Conservation (phyloP, 768 basidiomycete species). For the Leccinum rimulosum region DNA sequence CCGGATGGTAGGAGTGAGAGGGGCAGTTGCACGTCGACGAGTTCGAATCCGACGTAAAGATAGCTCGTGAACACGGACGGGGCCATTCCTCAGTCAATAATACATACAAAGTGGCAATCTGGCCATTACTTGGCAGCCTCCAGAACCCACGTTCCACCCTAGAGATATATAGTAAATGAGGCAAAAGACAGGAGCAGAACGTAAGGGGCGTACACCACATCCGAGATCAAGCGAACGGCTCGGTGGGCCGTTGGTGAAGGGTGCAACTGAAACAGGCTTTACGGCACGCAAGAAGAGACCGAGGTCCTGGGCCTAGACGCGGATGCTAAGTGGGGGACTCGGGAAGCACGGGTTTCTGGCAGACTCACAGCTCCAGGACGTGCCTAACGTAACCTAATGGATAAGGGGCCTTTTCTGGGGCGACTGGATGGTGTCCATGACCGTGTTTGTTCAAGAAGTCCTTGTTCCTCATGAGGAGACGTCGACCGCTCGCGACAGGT, state of each 20-base stretch:
- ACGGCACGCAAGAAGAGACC: constrained; percentile 47
- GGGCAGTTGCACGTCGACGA: constrained; percentile 72
- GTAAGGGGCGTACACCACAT: constrained; percentile 56
- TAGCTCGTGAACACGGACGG: constrained; percentile 4
- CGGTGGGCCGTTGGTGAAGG: constrained; percentile 52
- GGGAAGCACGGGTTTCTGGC: background rate
- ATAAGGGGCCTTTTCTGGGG: constrained; percentile 77
- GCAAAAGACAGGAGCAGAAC: background rate
- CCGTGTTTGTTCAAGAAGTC: constrained; percentile 64
- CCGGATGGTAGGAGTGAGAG: constrained; percentile 47
- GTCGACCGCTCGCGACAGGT: constrained; percentile 29
- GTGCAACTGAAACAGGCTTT: constrained; percentile 55
- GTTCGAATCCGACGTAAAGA: constrained; percentile 70
- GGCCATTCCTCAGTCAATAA: background rate
- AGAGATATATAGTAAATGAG: background rate
- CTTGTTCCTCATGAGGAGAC: constrained; percentile 38
- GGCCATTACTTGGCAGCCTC: constrained; percentile 74
- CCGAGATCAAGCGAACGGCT: constrained; percentile 63
- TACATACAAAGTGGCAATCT: constrained; percentile 58
- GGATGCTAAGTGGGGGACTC: constrained; percentile 6
- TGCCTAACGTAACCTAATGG: constrained; percentile 69
- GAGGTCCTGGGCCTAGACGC: constrained; percentile 46
- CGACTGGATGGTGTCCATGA: constrained; percentile 63
- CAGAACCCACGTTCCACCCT: constrained; percentile 71
- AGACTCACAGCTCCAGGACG: constrained; percentile 64